Evolutionary conservation across 208 protist genomes (phyloP), one percentile per base, ranked within the genome.

Genomic region (Wallacemonas rigidus): DNA sequence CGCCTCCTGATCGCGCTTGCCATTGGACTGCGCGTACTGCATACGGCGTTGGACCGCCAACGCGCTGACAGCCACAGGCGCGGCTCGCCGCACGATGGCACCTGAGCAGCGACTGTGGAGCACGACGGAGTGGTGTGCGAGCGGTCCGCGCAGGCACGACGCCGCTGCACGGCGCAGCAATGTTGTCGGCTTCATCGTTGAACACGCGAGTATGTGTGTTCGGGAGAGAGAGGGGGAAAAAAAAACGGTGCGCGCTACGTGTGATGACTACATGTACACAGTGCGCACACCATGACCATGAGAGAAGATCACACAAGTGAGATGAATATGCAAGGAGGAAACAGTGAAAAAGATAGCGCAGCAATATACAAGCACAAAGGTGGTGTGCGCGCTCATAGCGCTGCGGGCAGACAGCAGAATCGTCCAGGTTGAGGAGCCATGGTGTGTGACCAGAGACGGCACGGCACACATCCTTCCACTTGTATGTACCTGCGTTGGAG

Each of bases 1-100:
- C 0, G 90, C 87, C 76, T 95, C 90, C 68, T 95, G 90, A 14
- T 87, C 83, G 12, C 90, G 83, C 83, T 95, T 95, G 26, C 90
- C 90, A 1, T 86, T 81, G 43, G 81, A 77, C 79, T 89, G 86
- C n/a, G 83, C 83, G 80, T 90, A 95, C 79, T 94, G 89, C 61
- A 75, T 82, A 64, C 89, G 89, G 6, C 72, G 76, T 71, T 91
- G 86, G 40, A 69, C 53, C 17, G 60, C 36, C 60, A 65, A 48
- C 5, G 60, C 60, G 7, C 60, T 17, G 5, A 65, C 43, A 4
- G 43, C 40, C 3, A 51, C 60, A 8, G 41, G 60, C 39, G 60
- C 60, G 3, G 60, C 43, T 12, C 43, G 60, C 5, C n/a, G 60
- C 9, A 36, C 26, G 1, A 83, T 57, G 2, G 76, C 43, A n/a